Conservation (phyloP, 2,329 filamentous ascomycete genomes). For the Calcarisporium arbuscula region DNA sequence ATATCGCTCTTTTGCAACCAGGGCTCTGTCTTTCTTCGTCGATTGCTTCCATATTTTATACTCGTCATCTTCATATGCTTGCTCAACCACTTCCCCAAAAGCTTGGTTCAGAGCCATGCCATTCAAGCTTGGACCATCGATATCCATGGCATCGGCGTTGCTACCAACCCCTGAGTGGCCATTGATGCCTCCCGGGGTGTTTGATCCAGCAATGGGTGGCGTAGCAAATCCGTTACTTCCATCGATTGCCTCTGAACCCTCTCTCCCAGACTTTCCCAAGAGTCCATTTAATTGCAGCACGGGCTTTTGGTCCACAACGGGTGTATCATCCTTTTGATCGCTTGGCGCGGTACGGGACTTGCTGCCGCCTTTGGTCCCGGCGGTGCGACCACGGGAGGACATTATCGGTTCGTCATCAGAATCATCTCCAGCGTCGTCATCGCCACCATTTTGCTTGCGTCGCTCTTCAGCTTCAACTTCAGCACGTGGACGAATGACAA, state of each 20-base stretch:
- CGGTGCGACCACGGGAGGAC: conserved; percentile 89
- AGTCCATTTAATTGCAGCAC: conserved; percentile 60
- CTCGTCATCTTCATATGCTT: conserved; percentile 83
- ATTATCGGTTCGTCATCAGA: conserved; percentile 98
- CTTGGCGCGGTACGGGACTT: conserved; percentile 68
- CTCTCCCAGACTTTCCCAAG: conserved; percentile 49
- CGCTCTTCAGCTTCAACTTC: conserved; percentile 88
- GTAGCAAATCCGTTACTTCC: conserved; percentile 83
- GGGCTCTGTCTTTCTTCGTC: conserved; percentile 89
- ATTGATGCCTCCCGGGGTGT: conserved; percentile 69
- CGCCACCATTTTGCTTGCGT: conserved; percentile 77
- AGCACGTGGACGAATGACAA: conserved; percentile 81
- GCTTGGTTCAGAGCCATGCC: conserved; percentile 58
- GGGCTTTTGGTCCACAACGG: conserved; percentile 69
- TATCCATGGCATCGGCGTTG: conserved; percentile 79
- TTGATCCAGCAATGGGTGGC: conserved; percentile 65
- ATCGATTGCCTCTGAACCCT: conserved; percentile 74
- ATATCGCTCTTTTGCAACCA: conserved; percentile 78
- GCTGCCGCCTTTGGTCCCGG: conserved; percentile 68
- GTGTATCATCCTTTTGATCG: conserved; percentile 72
- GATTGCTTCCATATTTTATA: conserved; percentile 99
- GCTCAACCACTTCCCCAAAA: conserved; percentile 61
- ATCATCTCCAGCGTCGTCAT: conserved; percentile 78
- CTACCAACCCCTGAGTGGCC: conserved; percentile 62
- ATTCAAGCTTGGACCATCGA: conserved; percentile 69